Evolutionary conservation across 2,329 filamentous ascomycete genomes (phyloP), one percentile per base, ranked within the genome.

Genomic region (Penicillium sp.): DNA sequence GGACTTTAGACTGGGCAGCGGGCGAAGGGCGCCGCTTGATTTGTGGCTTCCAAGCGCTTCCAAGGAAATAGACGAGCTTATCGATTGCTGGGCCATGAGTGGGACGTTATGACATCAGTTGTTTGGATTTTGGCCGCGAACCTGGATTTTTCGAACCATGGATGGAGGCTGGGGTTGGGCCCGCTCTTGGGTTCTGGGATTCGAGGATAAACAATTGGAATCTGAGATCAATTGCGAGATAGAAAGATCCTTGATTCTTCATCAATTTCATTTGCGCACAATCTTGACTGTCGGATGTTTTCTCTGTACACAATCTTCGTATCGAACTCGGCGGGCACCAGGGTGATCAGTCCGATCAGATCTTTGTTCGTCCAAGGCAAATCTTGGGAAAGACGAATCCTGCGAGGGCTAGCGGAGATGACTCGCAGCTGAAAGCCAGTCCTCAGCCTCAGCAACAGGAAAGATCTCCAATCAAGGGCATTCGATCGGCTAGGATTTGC

Each of bases 1-100:
- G 50, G 30, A 19, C 35, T 9, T 26, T 62, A 75, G 73, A 74
- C 72, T 46, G 73, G 73, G 55, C 72, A 75, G 66, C 69, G 72
- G 51, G 70, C 69, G 19, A 66, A 70, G 68, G 72, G 68, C 7
- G 70, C 55, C n/a, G 58, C 64, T 17, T 74, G 58, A 38, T 30
- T 30, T 30, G 19, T 7, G 21, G 7, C 17, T 29, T 8, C 19
- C 29, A 30, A 13, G 19, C 5, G 21, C 6, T 23, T 29, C 15
- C 19, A 41, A 30, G 29, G 26, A 46, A 45, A 35, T 45, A 63
- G 51, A 26, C 13, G 49, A 38, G 31, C 26, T 38, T 47, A 56
- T 50, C 46, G 46, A 48, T 29, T 8, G 46, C 19, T 11, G 35
- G 23, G 26, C 23, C 11, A 8, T 23, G 50, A 38, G n/a, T 6